These are phyloP conservation scores for Entomophthora muscae DNA, from an alignment of 371 early-diverging fungal species.

Conservation along the genomic window DNA sequence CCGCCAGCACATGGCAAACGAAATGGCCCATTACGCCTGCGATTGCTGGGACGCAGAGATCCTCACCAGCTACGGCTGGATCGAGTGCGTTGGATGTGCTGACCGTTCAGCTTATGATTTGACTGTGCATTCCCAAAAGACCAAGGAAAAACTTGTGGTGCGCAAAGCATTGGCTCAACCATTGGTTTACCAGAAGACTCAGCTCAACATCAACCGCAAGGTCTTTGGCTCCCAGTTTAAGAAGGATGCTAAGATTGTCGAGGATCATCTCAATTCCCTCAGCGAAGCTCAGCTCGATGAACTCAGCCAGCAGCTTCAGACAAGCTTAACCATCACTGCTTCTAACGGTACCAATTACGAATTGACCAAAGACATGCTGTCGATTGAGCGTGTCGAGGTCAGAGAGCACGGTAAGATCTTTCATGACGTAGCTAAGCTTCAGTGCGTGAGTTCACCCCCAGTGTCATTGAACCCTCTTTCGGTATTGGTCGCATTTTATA, in stretches of 20 bases:
- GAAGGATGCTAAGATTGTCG: conserved; percentile 78
- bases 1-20: conserved; percentile 99
- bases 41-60: conserved; percentile 99
- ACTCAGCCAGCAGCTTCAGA: conserved; percentile 27
- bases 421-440: background rate
- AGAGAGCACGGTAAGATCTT: conserved; percentile 50
- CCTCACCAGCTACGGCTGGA: conserved; percentile 90
- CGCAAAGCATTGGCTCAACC: conserved; percentile 82
- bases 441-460: conserved; percentile 95
- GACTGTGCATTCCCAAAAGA: conserved; percentile 77
- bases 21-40: conserved; percentile 99
- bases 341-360: conserved; percentile 52
- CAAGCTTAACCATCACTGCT: conserved; percentile 13
- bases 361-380: conserved; percentile 52
- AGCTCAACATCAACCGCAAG: conserved; percentile 80
- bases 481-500: conserved; percentile 99
- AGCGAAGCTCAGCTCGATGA: conserved; percentile 37
- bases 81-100: conserved; percentile 99
- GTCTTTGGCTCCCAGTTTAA: conserved; percentile 85
- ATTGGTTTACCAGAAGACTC: conserved; percentile 50
- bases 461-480: conserved; percentile 99
- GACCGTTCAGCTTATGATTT: conserved; percentile 98
- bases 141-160: conserved; percentile 86
- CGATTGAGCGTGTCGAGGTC: conserved; percentile 47
- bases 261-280: conserved; percentile 48